Evolutionary conservation across 768 basidiomycete genomes (phyloP), one percentile per base, ranked within the genome.

Genomic region (Panaeolus cyanescens): DNA sequence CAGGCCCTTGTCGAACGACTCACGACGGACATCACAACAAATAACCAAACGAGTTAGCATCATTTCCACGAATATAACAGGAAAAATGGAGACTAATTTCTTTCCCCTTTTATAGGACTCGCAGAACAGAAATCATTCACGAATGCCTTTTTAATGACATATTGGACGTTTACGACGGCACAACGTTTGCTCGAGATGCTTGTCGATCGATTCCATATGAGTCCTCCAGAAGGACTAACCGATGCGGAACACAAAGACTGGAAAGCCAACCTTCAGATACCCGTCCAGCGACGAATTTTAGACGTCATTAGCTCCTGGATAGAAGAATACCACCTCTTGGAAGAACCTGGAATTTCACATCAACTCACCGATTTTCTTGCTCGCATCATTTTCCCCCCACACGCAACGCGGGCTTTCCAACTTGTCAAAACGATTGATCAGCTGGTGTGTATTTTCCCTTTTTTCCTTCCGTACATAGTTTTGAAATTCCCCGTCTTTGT

Each of bases 111-210:
- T 66, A 33, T 59, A 72, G 72, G 64, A 72, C 59, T 59, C 53
- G 58, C 65, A 19, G 70, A 70, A 54, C 62, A 64, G 42, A 70
- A 65, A 22, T 59, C 70, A 10, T 90, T 81, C 70, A 78, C 81
- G 28, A 78, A 81, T 32, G 80, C 85, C n/a, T 96, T 96, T 77
- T 79, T 96, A 45, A 87, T 85, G 74, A 95, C 93, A 15, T 93
- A 92, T 76, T 82, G 87, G 57, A 90, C 92, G 0, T 94, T 96
- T 70, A 88, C 86, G 25, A 85, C 85, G 5, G 83, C 91, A 2
- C 82, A 86, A 39, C 76, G 81, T 39, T 73, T 96, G 2, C 87
- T 94, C 64, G 87, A 91, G 31, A 75, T 86, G 55, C 83, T 96
- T 31, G 75, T 87, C 17, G 81, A 85, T 36, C 81, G 85, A 15